Conservation (phyloP, 2,329 filamentous ascomycete species). For the Hypoxylon sp. region DNA sequence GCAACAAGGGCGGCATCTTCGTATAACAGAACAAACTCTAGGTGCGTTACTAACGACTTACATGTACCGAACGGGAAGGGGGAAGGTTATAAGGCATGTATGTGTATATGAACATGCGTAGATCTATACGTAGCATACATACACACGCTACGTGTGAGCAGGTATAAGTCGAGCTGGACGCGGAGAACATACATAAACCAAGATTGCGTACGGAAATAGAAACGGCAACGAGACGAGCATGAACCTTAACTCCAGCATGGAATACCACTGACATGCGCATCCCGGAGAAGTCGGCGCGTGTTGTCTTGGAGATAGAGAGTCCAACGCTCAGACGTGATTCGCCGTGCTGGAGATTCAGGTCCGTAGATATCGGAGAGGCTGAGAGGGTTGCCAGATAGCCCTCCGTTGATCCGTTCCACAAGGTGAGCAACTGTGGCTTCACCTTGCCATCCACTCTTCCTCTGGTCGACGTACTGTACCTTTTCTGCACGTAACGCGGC, state of each 20-base stretch:
- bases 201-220: slow-evolving; percentile 5
- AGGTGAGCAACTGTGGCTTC: neutral
- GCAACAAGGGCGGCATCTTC: slow-evolving; percentile 5
- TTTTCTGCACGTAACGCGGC: slow-evolving; percentile 14
- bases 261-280: neutral
- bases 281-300: slow-evolving; percentile 17
- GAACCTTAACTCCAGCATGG: slow-evolving; percentile 19
- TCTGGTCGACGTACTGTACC: neutral
- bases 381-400: neutral
- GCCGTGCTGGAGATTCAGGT: neutral
- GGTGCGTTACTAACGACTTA: neutral
- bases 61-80: too few relatives aligned
- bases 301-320: slow-evolving; percentile 1
- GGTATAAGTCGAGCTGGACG: neutral
- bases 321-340: neutral
- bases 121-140: too few relatives aligned
- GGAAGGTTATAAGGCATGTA: slow-evolving; percentile 2
- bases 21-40: slow-evolving; percentile 7
- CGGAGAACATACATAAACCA: slow-evolving; percentile 19
- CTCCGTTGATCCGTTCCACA: slow-evolving; percentile 19
- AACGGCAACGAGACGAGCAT: neutral
- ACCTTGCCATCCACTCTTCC: slow-evolving; percentile 6
- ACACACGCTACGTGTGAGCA: too few relatives aligned
- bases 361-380: neutral
- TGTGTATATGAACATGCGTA: neutral